phyloP scores from a whole-genome alignment of 2,329 filamentous ascomycete species.

The Ilyonectria mors-panacis region DNA sequence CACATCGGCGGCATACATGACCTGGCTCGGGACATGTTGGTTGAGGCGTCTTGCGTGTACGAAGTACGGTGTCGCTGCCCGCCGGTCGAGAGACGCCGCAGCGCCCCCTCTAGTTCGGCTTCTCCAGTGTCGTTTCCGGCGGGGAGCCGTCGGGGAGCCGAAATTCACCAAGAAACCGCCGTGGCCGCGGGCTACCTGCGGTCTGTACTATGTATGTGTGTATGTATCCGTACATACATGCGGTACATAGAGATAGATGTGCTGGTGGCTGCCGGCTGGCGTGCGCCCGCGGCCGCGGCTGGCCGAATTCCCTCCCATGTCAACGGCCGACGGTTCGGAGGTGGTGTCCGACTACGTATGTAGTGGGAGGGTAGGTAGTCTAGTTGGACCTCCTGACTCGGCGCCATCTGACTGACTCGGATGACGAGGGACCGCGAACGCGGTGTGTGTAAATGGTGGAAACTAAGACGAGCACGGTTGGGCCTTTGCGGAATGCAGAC shows the following conservation, averaged over 20 bases:
- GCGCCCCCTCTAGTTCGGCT: conserved; percentile 24
- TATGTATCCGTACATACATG: background rate
- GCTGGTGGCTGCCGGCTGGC: background rate
- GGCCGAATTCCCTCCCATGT: conserved; percentile 33
- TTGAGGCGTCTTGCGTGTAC: conserved; percentile 10
- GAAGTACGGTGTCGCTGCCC: conserved; percentile 5
- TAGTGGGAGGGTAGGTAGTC: conserved; percentile 26
- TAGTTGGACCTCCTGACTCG: conserved; percentile 46
- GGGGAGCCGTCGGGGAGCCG: conserved; percentile 19
- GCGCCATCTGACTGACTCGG: conserved; percentile 49
- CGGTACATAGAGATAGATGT: background rate
- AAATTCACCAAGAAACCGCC: conserved; percentile 28
- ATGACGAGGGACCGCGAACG: conserved; percentile 43
- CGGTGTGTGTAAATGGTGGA: conserved; percentile 37
- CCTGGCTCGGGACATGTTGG: conserved; percentile 15
- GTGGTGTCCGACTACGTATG: conserved; percentile 23
- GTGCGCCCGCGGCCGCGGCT: conserved; percentile 30
- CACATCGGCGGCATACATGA: conserved; percentile 10
- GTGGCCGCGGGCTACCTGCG: conserved; percentile 13
- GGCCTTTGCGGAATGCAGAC: conserved; percentile 11
- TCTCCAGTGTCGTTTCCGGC: conserved; percentile 32
- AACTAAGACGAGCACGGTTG: conserved; percentile 27
- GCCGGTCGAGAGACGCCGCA: conserved; percentile 22
- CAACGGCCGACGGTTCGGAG: conserved; percentile 15
- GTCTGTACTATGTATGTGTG: background rate